These are phyloP conservation scores for Aureobasidium vineae DNA, from an alignment of 2,329 filamentous ascomycete genomes.

Conservation along the genomic window DNA sequence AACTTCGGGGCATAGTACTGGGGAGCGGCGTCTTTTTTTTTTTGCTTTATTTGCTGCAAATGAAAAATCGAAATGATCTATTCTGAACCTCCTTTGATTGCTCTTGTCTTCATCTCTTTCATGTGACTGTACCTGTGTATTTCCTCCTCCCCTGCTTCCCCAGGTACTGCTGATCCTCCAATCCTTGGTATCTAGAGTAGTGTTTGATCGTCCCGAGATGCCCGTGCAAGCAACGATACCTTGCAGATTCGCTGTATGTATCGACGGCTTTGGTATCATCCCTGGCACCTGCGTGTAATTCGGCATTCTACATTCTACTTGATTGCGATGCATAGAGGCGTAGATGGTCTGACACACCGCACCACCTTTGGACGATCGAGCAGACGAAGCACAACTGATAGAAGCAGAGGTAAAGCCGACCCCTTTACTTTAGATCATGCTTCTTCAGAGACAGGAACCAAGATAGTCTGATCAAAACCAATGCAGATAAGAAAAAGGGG, in stretches of 20 bases:
- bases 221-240: neutral
- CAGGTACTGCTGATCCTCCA: neutral
- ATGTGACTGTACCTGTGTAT: constrained; percentile 3
- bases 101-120: neutral
- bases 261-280: neutral
- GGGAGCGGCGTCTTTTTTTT: neutral
- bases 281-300: neutral
- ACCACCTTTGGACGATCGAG: neutral
- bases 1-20: neutral
- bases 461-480: neutral
- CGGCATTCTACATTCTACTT: no score
- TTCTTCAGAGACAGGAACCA: neutral
- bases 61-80: neutral
- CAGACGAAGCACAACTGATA: neutral
- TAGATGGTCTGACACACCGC: constrained; percentile 11
- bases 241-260: neutral
- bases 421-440: neutral
- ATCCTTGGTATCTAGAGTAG: neutral
- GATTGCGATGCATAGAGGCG: neutral
- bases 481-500: neutral
- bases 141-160: neutral
- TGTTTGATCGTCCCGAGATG: constrained; percentile 20
- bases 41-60: neutral
- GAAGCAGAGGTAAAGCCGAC: neutral
- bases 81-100: neutral